phyloP scores from a whole-genome alignment of 2,329 filamentous ascomycete genomes.

The Coniochaeta sp. region DNA sequence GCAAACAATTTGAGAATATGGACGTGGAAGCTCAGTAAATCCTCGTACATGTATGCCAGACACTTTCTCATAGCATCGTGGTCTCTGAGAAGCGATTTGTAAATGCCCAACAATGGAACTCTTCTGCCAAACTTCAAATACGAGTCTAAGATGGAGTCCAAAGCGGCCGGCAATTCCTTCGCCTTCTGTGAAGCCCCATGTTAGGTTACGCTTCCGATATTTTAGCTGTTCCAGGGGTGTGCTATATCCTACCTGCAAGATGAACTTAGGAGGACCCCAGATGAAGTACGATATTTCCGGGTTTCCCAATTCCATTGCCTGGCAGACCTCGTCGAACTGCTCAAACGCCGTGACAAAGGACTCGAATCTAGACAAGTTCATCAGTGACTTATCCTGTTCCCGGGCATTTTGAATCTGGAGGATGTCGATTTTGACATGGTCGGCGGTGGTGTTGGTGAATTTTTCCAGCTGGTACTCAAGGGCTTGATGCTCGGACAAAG shows the following conservation, averaged over 20 bases:
- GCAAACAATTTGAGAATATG: conserved; percentile 6
- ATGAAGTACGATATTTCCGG: conserved; percentile 9
- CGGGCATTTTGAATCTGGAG: conserved; percentile 16
- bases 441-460: conserved; percentile 10
- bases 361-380: conserved; percentile 18
- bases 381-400: conserved; percentile 16
- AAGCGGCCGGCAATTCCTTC: not conserved
- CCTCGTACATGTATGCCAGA: conserved; percentile 14
- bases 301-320: conserved; percentile 5
- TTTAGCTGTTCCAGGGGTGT: not conserved
- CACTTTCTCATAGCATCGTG: conserved; percentile 10
- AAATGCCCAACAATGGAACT: conserved; percentile 8
- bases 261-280: conserved; percentile 20
- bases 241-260: conserved; percentile 12
- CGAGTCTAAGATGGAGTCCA: conserved; percentile 12
- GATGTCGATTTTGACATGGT: conserved; percentile 15
- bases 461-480: conserved; percentile 5
- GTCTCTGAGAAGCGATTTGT: conserved; percentile 7
- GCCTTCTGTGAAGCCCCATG: not conserved
- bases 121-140: conserved; percentile 12
- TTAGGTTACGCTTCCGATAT: not conserved
- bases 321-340: conserved; percentile 10
- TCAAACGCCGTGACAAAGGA: conserved; percentile 14
- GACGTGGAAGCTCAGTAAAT: conserved; percentile 13
- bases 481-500: conserved; percentile 6